phyloP scores from a whole-genome alignment of 2,329 filamentous ascomycete genomes.

The Colletotrichum acutatum region DNA sequence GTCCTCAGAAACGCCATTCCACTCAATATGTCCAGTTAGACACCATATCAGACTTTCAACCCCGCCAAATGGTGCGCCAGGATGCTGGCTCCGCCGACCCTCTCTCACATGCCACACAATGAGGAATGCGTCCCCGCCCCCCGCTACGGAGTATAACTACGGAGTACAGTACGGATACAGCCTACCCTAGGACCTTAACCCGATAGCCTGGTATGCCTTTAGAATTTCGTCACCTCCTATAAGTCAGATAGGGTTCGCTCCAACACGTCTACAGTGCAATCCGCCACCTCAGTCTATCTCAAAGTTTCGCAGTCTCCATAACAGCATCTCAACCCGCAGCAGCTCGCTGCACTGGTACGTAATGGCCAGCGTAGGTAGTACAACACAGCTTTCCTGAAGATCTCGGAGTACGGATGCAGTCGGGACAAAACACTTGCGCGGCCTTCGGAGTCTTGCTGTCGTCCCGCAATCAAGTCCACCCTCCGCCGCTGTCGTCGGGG shows the following conservation, averaged over 20 bases:
- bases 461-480: neutral
- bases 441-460: neutral
- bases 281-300: neutral
- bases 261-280: too few relatives aligned
- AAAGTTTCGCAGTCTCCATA: neutral
- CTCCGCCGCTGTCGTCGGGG: neutral
- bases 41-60: constrained; percentile 12
- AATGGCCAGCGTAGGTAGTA: neutral
- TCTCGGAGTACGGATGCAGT: neutral
- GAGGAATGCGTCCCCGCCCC: neutral
- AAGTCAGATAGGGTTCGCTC: constrained; percentile 1
- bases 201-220: neutral
- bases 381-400: neutral
- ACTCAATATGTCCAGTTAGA: neutral
- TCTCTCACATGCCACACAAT: neutral
- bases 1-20: neutral
- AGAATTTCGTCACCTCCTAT: neutral
- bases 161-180: neutral
- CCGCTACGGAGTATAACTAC: neutral
- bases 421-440: neutral
- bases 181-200: neutral
- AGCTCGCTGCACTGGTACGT: too few relatives aligned
- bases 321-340: neutral
- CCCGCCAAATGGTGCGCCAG: neutral
- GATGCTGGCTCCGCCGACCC: neutral